Percentiles rank a stretch among this genome's conserved stretches.
Conservation (phyloP, 140 eudicot species). For the Flaveria floridana region DNA sequence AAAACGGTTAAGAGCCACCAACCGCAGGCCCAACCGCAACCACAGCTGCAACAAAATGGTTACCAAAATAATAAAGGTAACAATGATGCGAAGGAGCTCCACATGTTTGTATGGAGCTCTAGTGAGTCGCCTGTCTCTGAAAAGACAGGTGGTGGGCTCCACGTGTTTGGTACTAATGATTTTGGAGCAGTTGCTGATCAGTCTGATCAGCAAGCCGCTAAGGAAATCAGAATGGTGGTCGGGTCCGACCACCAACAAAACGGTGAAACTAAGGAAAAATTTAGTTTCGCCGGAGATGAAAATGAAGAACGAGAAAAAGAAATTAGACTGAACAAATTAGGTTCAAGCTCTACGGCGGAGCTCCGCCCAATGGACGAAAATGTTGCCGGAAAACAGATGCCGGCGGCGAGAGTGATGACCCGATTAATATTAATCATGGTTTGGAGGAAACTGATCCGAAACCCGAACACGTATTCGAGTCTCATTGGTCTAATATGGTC, state of each 20-base stretch:
- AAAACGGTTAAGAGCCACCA: conserved; percentile 39
- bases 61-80: conserved; percentile 41
- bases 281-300: conserved; percentile 60
- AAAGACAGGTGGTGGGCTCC: conserved; percentile 54
- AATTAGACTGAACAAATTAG: conserved; percentile 59
- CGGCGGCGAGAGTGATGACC: conserved; percentile 96
- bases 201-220: conserved; percentile 61
- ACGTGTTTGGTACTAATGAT: conserved; percentile 70
- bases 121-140: conserved; percentile 87
- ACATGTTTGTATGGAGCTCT: conserved; percentile 98
- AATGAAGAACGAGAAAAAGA: conserved; percentile 63
- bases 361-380: conserved; percentile 52
- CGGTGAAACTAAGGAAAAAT: conserved; percentile 56
- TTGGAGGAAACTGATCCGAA: conserved; percentile 89
- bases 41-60: conserved; percentile 34
- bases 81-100: conserved; percentile 86
- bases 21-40: not conserved
- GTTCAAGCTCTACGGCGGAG: conserved; percentile 72
- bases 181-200: conserved; percentile 50
- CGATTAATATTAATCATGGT: conserved; percentile 93
- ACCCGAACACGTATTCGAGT: conserved; percentile 94
- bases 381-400: conserved; percentile 66
- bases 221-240: conserved; percentile 69
- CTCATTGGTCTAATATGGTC: conserved; percentile 95
- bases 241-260: conserved; percentile 65